A percentile compares a stretch with the other conserved stretches of the same genome.
Evolutionary conservation across 371 early-diverging fungal genomes (phyloP).

Genomic region (Nosema muscidifuracis): DNA sequence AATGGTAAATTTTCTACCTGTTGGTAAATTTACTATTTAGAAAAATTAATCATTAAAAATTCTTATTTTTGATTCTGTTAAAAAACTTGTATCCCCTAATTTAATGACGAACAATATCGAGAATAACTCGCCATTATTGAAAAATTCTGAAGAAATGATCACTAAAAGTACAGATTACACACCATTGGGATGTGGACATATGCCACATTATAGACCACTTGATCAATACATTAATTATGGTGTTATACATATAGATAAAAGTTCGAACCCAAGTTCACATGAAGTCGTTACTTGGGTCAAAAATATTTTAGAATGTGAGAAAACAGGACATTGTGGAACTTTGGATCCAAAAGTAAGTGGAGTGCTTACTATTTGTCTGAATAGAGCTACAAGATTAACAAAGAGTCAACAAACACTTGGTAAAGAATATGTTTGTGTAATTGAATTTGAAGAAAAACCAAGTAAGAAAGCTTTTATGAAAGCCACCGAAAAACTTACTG

Average conservation of each 20-base stretch:
- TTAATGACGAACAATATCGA: background rate
- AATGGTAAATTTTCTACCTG: too few species aligned
- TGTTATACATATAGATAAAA: constrained; percentile 93
- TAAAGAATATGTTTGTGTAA: constrained; percentile 92
- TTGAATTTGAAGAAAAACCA: constrained; percentile 67
- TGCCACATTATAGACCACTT: constrained; percentile 85
- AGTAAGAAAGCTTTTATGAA: constrained; percentile 56
- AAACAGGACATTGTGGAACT: constrained; percentile 97
- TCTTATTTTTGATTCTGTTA: background rate
- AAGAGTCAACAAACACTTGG: constrained; percentile 95
- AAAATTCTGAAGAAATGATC: constrained; percentile 90
- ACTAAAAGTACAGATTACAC: constrained; percentile 93
- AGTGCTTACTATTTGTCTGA: constrained; percentile 92
- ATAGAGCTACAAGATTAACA: constrained; percentile 93
- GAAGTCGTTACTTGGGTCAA: constrained; percentile 99
- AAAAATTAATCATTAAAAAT: too few species aligned
- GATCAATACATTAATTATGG: constrained; percentile 78
- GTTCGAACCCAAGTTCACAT: constrained; percentile 96
- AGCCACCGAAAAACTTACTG: constrained; percentile 84
- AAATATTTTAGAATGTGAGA: constrained; percentile 90
- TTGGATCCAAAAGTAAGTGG: constrained; percentile 99
- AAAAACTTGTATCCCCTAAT: background rate
- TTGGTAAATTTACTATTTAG: too few species aligned
- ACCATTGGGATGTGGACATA: constrained; percentile 83
- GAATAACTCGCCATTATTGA: constrained; percentile 50